Base-by-base conservation (phyloP, 2,329 filamentous ascomycete species). In the Colletotrichum cordylinicola region DNA sequence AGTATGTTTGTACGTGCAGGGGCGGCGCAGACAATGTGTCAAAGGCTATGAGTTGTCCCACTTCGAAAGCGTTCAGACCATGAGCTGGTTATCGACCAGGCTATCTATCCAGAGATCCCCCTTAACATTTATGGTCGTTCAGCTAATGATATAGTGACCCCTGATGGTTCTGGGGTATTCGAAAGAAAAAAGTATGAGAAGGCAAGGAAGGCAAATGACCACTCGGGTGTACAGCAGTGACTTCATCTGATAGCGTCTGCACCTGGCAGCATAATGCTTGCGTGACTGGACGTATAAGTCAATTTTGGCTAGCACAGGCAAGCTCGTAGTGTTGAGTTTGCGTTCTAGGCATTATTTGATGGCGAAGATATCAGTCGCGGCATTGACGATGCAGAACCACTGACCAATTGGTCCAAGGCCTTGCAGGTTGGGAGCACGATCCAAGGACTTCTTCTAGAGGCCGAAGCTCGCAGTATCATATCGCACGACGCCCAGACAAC, bases 121-220 rank as follows among this genome's bases (percentile, higher is more conserved):
- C 0, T 18, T 1, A 18, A 18, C 16, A 37, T 5, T 18, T 8
- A n/a, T n/a, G 4, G 39, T 1, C 37, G 15, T 39, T 39, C 37
- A 39, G 37, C 37, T 39, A 2, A 18, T 4, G 37, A 39, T 39
- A 1, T 39, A 4, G 8, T 18, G 15, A 0, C 37, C 8, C 15
- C 3, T 4, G 4, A 8, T 8, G 8, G 37, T 18, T 39, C 35
- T 18, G 15, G 16, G 39, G 8, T 43, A 43, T 43, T 43, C 39
- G 2, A 3, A 43, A 43, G 2, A 8, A 43, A 5, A 0, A n/a
- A 4, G 4, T 0, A 10, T 1, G 39, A n/a, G 39, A 43, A n/a
- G 18, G 0, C 1, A 5, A 10, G 18, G 39, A 2, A 1, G 1
- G 9, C 8, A 1, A 43, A n/a, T 39, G 37, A 9, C 12, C 2